Base-by-base conservation (phyloP, 2,329 filamentous ascomycete genomes). In the Blastomyces percursus region DNA sequence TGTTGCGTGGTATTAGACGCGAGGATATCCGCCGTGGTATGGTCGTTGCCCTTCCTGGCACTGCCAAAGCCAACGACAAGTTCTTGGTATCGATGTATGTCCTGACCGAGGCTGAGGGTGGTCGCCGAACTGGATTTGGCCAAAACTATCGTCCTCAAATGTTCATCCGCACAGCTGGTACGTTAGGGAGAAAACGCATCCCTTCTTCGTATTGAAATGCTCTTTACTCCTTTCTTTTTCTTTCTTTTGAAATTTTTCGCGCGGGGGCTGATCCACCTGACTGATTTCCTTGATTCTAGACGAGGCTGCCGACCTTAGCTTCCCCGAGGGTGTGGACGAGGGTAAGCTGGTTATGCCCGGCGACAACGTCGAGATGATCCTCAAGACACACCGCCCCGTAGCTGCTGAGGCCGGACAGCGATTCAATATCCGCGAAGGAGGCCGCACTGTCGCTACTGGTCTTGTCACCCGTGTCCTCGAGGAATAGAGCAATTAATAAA, bases 381-480 rank as follows among this genome's bases (percentile, higher is more conserved):
- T 91, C 76, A 85, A 88, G 71, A 86, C 96, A 73, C 85, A 91
- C 78, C 82, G 89, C 78, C 90, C 93, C 66, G 85, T 95, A 72
- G 93, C 93, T 64, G 79, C 96, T 67, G 94, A 99, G 81, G 80
- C 85, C 66, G 93, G 94, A 70, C 91, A 96, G 82, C 90, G 94
- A 72, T 94, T 99, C 85, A 99, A 97, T 83, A 86, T 99, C 75
- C 90, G 94, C 79, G 94, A 99, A 82, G 94, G 94, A 81, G 92
- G 93, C 71, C 86, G 90, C 71, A 94, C 90, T 64, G 89, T 94
- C 63, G 90, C 89, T 70, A 94, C 90, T 70, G 90, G 90, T 77
- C 81, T 94, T 70, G 82, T 91, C 71, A 94, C 90, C 68, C 86
- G 87, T 71, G 86, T 94, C 73, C 65, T 84, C 59, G 77, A 78